Evolutionary conservation across 2,329 filamentous ascomycete species (phyloP).

Genomic region (Diatrype stigma): DNA sequence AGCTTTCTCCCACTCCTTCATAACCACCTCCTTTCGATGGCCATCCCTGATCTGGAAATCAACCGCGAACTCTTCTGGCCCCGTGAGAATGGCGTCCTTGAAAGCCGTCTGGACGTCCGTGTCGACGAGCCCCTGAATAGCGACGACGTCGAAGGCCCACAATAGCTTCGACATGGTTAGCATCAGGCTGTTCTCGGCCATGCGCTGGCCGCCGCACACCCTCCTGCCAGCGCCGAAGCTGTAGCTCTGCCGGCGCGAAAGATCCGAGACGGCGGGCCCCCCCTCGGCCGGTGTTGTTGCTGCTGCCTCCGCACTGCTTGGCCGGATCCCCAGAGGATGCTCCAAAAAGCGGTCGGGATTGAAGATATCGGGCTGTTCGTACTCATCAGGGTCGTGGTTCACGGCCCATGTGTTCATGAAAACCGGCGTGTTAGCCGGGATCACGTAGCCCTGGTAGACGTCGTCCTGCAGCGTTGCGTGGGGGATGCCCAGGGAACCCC

Average conservation of each 20-base stretch:
- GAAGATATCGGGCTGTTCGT: background rate
- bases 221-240: constrained; percentile 44
- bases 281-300: background rate
- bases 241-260: constrained; percentile 26
- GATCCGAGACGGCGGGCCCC: background rate
- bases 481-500: constrained; percentile 25
- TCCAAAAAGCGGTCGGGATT: no score
- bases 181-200: constrained; percentile 42
- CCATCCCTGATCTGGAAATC: constrained; percentile 16
- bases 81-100: constrained; percentile 13
- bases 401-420: constrained; percentile 33
- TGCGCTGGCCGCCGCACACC: constrained; percentile 44
- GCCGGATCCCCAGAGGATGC: constrained; percentile 2
- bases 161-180: constrained; percentile 36
- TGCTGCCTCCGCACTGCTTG: constrained; percentile 3
- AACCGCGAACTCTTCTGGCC: constrained; percentile 15
- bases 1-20: constrained; percentile 11
- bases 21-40: constrained; percentile 8
- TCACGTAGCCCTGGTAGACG: constrained; percentile 28
- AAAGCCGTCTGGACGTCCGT: constrained; percentile 20
- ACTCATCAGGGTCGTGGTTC: constrained; percentile 2
- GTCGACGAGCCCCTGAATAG: constrained; percentile 17
- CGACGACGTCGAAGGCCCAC: constrained; percentile 42
- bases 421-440: constrained; percentile 35
- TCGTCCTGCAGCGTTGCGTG: constrained; percentile 33